These are phyloP conservation scores for Plasmodium vivax DNA, from an alignment of 169 alveolate species.

Conservation along the genomic window DNA sequence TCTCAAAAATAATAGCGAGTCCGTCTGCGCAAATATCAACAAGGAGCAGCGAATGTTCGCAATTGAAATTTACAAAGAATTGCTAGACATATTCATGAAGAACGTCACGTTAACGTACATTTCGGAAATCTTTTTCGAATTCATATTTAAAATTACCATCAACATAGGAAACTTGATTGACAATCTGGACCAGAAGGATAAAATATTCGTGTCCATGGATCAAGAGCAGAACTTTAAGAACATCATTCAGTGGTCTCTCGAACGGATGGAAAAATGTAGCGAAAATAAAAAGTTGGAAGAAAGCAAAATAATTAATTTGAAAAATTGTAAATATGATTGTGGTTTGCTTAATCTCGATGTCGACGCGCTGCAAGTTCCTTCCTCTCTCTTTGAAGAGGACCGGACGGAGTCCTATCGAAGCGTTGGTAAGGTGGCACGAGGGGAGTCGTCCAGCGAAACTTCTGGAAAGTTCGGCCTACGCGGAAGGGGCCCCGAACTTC, in stretches of 20 bases:
- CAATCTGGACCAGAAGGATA: conserved; percentile 33
- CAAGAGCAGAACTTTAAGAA: conserved; percentile 43
- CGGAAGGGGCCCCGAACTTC: not conserved
- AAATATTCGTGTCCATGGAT: conserved; percentile 55
- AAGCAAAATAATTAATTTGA: not conserved
- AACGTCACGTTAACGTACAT: conserved; percentile 44
- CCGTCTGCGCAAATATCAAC: conserved; percentile 25
- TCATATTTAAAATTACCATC: conserved; percentile 68
- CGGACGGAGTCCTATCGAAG: conserved; percentile 4
- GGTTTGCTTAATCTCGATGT: not conserved
- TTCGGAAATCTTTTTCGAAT: conserved; percentile 64
- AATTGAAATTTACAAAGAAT: conserved; percentile 68
- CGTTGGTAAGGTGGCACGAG: not conserved
- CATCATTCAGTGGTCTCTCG: conserved; percentile 59
- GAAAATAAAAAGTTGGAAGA: conserved; percentile 37
- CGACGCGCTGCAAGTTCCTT: not conserved
- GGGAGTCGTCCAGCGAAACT: not conserved
- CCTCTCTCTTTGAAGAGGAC: not conserved
- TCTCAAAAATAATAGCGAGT: conserved; percentile 12
- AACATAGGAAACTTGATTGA: conserved; percentile 54
- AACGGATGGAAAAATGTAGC: conserved; percentile 44
- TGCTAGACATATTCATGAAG: conserved; percentile 60
- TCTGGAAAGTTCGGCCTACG: not conserved
- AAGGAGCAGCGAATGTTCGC: conserved; percentile 70
- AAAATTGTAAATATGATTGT: conserved; percentile 1